Percentiles rank a stretch among this genome's conserved stretches.
phyloP scores from a whole-genome alignment of 2,329 filamentous ascomycete species.

The Talaromyces albobiverticillius region DNA sequence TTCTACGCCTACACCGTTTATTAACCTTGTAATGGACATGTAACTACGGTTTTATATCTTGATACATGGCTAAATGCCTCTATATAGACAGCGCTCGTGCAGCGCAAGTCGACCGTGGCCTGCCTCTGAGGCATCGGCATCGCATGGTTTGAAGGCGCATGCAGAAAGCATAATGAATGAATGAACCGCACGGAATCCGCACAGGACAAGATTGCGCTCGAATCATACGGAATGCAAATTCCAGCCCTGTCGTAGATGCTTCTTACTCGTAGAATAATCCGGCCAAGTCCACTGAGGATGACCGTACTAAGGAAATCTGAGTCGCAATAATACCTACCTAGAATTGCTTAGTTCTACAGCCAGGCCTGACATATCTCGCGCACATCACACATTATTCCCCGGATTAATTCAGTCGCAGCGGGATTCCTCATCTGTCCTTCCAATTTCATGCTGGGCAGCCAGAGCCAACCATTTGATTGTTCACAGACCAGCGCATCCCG shows the following conservation, averaged over 20 bases:
- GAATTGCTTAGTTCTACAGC: not conserved
- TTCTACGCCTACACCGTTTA: not conserved
- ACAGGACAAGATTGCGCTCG: not conserved
- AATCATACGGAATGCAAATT: not conserved
- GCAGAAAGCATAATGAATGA: not conserved
- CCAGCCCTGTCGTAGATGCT: not conserved
- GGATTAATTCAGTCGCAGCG: not conserved
- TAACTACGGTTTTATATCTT: not conserved
- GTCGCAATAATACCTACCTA: not conserved
- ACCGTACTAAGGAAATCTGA: constrained; percentile 1
- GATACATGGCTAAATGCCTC: not conserved
- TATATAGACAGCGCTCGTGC: not conserved
- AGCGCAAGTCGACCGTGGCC: constrained; percentile 2
- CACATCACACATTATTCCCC: not conserved
- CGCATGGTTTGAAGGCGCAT: constrained; percentile 2
- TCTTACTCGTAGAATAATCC: not conserved
- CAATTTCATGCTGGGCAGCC: not conserved
- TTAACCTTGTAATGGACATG: not conserved
- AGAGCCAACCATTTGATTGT: constrained; percentile 8
- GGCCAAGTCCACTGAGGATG: not conserved
- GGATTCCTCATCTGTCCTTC: constrained; percentile 6
- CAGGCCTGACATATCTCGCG: not conserved
- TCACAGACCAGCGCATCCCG: constrained; percentile 11
- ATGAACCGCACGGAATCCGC: not conserved
- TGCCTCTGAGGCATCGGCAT: not conserved